Evolutionary conservation across 208 protist species (phyloP).

Genomic region (Trypanosoma congolense): DNA sequence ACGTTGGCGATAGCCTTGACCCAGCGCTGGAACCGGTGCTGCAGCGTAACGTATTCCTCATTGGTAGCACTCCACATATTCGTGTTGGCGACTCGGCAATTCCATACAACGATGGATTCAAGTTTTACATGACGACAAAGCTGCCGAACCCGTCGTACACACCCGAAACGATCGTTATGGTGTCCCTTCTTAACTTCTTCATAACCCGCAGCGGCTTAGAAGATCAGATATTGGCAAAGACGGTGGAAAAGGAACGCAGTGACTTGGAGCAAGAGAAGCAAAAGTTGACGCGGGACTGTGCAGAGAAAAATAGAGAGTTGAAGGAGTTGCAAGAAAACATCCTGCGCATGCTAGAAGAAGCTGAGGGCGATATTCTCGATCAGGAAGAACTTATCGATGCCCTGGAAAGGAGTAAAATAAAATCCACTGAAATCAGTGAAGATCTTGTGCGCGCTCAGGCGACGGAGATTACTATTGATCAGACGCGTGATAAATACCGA

Average conservation of each 20-base stretch:
- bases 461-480: slow-evolving; percentile 95
- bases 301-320: slow-evolving; percentile 93
- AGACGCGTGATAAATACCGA: slow-evolving; percentile 93
- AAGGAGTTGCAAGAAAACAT: slow-evolving; percentile 96
- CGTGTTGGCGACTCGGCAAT: slow-evolving; percentile 96
- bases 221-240: slow-evolving; percentile 96
- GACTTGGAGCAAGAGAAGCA: slow-evolving; percentile 97
- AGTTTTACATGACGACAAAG: slow-evolving; percentile 97
- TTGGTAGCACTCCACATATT: slow-evolving; percentile 92
- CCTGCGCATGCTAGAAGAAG: slow-evolving; percentile 92
- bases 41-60: slow-evolving; percentile 92
- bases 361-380: slow-evolving; percentile 95
- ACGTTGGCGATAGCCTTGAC: slow-evolving; percentile 93
- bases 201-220: slow-evolving; percentile 95
- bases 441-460: slow-evolving; percentile 90
- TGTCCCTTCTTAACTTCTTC: slow-evolving; percentile 98
- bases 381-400: slow-evolving; percentile 96
- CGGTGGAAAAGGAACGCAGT: slow-evolving; percentile 95
- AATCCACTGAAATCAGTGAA: slow-evolving; percentile 92
- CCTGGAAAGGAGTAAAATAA: slow-evolving; percentile 94
- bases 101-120: slow-evolving; percentile 94
- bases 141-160: slow-evolving; percentile 96
- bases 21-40: slow-evolving; percentile 95
- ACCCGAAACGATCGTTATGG: slow-evolving; percentile 95
- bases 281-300: slow-evolving; percentile 90